Evolutionary conservation across 352 stramenopile species (phyloP), one percentile per base, ranked within the genome.

Genomic region (Pythium plurisporium): DNA sequence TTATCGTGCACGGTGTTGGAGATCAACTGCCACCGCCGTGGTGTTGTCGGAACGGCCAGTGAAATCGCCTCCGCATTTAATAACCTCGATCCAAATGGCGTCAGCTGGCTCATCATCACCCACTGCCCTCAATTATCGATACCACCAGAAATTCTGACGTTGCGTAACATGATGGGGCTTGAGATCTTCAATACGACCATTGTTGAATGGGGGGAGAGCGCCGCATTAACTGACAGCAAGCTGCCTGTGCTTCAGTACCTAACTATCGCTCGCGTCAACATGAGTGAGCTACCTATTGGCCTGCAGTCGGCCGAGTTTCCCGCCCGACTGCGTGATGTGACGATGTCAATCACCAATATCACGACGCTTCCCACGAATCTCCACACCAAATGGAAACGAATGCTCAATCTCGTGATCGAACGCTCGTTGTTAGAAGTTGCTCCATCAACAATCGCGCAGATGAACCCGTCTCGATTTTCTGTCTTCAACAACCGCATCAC

Each of bases 1-100:
- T 60, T 57, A 19, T 62, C 63, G 5, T 70, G 63, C 34, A 63
- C 57, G 12, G 41, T 70, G 30, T 36, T 49, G 8, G 59, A 62
- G 26, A 46, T 62, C 37, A 67, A 67, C 46, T 67, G 59, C 36
- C 38, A 53, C 27, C 51, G 45, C 2, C 50, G 59, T 10, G 19
- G 19, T 4, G 49, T 67, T 31, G 11, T 17, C 4, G 59, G 59
- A 26, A 30, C 59, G 5, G 34, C 37, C 0, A 26, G 37, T 15
- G 50, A 66, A 37, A 55, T 68, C 40, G 55, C 55, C 43, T 22
- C 25, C 9, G 31, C 19, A 5, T 36, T 68, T 4, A 26, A 22
- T 1, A 9, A 42, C 6, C 22, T 68, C 4, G 41, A 55, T 15
- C 33, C 61, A 2, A 19, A 10, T 2, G 38, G 34, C 0, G n/a